These are phyloP conservation scores for Ophiobolus disseminans DNA, from an alignment of 2,329 filamentous ascomycete genomes.

Conservation along the genomic window DNA sequence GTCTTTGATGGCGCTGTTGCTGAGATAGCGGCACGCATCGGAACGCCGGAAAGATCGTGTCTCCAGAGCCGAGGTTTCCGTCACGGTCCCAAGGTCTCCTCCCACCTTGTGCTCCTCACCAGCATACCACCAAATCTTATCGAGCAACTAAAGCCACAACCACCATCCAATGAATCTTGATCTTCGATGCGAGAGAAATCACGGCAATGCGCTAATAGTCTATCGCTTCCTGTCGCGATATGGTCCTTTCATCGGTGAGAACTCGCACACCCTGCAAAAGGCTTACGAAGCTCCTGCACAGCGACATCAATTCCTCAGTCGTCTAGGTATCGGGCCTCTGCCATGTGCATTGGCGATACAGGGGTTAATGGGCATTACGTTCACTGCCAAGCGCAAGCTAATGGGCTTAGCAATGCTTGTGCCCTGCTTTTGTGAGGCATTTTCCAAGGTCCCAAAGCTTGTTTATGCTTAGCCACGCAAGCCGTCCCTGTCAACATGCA, in stretches of 20 bases:
- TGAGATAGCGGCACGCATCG: too few relatives aligned
- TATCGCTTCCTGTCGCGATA: not conserved
- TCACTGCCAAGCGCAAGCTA: conserved; percentile 32
- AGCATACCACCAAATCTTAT: too few relatives aligned
- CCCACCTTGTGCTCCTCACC: too few relatives aligned
- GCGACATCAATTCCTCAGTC: conserved; percentile 13
- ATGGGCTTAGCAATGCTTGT: conserved; percentile 40
- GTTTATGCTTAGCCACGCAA: conserved; percentile 21
- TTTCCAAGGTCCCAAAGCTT: conserved; percentile 39
- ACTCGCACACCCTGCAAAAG: not conserved
- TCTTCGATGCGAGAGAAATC: not conserved
- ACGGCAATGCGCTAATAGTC: not conserved
- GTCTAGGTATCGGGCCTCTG: conserved; percentile 10
- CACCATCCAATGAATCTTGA: too few relatives aligned
- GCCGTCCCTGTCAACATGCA: conserved; percentile 15
- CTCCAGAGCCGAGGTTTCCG: too few relatives aligned
- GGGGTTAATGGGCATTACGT: conserved; percentile 2
- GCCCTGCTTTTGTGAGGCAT: conserved; percentile 29
- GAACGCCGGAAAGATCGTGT: too few relatives aligned
- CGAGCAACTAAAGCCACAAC: too few relatives aligned
- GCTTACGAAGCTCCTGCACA: conserved; percentile 24
- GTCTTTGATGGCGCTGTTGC: too few relatives aligned
- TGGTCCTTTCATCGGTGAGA: not conserved
- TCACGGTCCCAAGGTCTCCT: too few relatives aligned
- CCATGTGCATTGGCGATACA: conserved; percentile 4